Conservation (phyloP, 2,329 filamentous ascomycete genomes). For the Stagonosporopsis cucurbitacearum region DNA sequence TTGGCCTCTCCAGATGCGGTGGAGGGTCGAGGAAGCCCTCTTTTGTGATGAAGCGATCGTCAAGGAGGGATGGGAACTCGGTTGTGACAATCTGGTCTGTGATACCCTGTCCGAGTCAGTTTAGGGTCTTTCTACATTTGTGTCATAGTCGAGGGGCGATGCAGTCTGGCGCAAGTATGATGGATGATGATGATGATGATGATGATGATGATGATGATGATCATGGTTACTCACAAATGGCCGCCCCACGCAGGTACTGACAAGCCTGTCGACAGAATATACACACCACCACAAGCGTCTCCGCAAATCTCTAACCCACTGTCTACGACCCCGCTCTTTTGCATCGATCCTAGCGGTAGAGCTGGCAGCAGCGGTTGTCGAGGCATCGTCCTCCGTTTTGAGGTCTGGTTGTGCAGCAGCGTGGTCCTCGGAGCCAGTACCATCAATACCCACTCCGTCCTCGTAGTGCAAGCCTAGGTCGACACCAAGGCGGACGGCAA, state of each 20-base stretch:
- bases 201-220: too few species aligned
- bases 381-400: conserved; percentile 40
- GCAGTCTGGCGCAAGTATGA: too few species aligned
- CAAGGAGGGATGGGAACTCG: conserved; percentile 86
- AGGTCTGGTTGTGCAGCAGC: conserved; percentile 13
- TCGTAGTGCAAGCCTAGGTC: conserved; percentile 94
- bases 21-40: conserved; percentile 72
- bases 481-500: conserved; percentile 86
- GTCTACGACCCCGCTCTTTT: conserved; percentile 69
- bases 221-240: conserved; percentile 72
- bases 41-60: conserved; percentile 86
- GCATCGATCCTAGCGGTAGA: conserved; percentile 51
- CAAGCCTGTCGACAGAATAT: conserved; percentile 92
- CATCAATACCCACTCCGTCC: conserved; percentile 74
- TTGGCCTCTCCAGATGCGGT: conserved; percentile 66
- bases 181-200: too few species aligned
- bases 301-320: conserved; percentile 86
- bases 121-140: too few species aligned
- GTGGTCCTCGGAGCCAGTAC: conserved; percentile 46
- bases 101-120: conserved; percentile 60
- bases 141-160: not conserved
- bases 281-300: conserved; percentile 96
- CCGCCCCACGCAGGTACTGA: conserved; percentile 90
- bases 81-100: conserved; percentile 97
- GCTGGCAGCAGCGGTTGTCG: conserved; percentile 22